Evolutionary conservation across 306 rosid genomes (phyloP), one percentile per base, ranked within the genome.

Genomic region (Dryas octopetala): DNA sequence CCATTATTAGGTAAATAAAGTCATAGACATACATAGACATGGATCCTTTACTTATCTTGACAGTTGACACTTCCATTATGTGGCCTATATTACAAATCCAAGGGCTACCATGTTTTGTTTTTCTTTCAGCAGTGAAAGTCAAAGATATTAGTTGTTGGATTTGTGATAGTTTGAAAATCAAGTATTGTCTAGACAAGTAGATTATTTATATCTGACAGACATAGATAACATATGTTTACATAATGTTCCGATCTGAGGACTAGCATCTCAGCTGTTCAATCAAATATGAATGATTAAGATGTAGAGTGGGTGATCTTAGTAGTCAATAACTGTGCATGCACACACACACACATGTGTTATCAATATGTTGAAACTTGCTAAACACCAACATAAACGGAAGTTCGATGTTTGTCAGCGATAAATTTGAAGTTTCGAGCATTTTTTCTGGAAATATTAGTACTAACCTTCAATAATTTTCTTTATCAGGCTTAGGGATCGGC

Each of bases 401-500:
- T 45, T 26, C 0, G 44, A 54, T 47, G 54, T 38, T 57, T 55
- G 17, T 66, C 6, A 12, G 61, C 61, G 4, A 15, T 28, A n/a
- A 32, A 58, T 49, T 6, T 23, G 7, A 16, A 59, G 43, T 52
- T 23, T 54, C 1, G 41, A 65, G 32, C 50, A 26, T 52, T 65
- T 47, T 66, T 70, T 2, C 23, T 46, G 5, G 26, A 58, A 74
- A 44, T 26, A 59, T 15, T 19, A 76, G 57, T n/a, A 44, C 9
- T 17, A 46, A 32, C 62, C 74, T 41, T 58, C 5, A 62, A 10
- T 73, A 47, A 38, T 65, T 82, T 43, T 71, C 75, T 72, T 60
- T 77, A 74, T 74, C 79, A 95, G 99, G 85, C 99, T 95, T 61
- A 86, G 97, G 84, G 97, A 95, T 85, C 91, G 97, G 76, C 86